Percentiles rank a stretch among this genome's conserved stretches.
Evolutionary conservation across 2,329 filamentous ascomycete genomes (phyloP).

Genomic region (Nemania diffusa): DNA sequence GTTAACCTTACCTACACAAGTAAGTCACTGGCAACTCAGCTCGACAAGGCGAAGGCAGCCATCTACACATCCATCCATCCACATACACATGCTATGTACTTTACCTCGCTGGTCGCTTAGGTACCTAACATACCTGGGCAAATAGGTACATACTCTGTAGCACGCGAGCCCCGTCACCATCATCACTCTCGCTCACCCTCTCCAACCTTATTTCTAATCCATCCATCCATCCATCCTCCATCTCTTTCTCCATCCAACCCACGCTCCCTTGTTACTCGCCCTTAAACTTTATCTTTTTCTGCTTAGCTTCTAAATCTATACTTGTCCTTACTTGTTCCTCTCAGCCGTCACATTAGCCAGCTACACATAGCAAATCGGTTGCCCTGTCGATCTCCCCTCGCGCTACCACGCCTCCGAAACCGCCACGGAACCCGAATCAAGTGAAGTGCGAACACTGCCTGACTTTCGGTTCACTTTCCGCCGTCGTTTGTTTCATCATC

Average conservation of each 20-base stretch:
- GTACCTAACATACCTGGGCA: neutral
- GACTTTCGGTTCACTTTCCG: neutral
- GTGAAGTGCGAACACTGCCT: too few species aligned
- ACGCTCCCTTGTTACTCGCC: conserved; percentile 8
- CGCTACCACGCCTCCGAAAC: neutral
- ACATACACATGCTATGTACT: neutral
- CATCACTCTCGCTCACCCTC: neutral
- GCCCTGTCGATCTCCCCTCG: neutral
- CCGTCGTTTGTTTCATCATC: neutral
- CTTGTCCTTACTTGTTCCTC: neutral
- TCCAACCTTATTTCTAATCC: conserved; percentile 17
- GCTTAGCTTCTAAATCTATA: conserved; percentile 15
- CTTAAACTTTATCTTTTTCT: neutral
- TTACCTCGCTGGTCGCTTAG: neutral
- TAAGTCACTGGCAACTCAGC: neutral
- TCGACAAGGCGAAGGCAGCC: conserved; percentile 14
- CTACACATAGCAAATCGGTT: conserved; percentile 6
- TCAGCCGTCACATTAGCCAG: neutral
- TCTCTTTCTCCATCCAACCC: neutral
- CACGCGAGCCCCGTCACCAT: too few species aligned
- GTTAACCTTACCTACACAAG: too few species aligned
- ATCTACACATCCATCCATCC: neutral
- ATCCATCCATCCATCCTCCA: neutral
- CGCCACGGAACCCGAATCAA: neutral
- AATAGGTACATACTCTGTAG: neutral